Conservation (phyloP, 1,284 basidiomycete species). For the Cryptococcus sp. region DNA sequence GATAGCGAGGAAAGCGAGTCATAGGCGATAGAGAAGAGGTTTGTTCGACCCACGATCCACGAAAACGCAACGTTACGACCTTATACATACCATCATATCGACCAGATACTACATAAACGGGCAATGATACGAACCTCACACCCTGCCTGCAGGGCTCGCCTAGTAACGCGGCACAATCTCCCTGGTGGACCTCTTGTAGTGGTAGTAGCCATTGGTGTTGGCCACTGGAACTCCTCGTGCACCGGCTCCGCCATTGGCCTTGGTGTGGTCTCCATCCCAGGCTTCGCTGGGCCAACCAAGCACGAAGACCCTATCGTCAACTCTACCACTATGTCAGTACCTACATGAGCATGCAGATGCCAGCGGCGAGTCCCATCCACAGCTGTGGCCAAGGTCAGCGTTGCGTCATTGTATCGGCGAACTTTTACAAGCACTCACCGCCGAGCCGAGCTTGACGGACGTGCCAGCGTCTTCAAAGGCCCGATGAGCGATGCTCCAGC, state of each 20-base stretch:
- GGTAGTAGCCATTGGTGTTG: slow-evolving; percentile 45
- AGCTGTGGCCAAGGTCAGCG: slow-evolving; percentile 24
- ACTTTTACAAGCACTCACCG: slow-evolving; percentile 19
- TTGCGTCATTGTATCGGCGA: background rate
- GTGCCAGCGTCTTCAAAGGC: slow-evolving; percentile 29
- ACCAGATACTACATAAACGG: too few relatives aligned
- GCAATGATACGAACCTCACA: too few relatives aligned
- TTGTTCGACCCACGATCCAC: too few relatives aligned
- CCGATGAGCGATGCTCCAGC: slow-evolving; percentile 47
- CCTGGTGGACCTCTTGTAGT: slow-evolving; percentile 49
- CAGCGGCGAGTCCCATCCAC: slow-evolving; percentile 48
- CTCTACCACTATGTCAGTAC: slow-evolving; percentile 9
- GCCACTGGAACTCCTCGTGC: slow-evolving; percentile 31
- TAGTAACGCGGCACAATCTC: slow-evolving; percentile 40
- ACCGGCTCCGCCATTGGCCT: slow-evolving; percentile 26
- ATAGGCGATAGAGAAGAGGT: background rate
- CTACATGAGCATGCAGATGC: slow-evolving; percentile 39
- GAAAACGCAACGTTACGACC: too few relatives aligned
- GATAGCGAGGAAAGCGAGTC: background rate
- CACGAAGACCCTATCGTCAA: slow-evolving; percentile 26
- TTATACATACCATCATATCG: too few relatives aligned
- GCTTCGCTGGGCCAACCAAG: slow-evolving; percentile 46
- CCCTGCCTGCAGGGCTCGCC: background rate
- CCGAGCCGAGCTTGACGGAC: slow-evolving; percentile 36
- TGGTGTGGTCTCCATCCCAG: slow-evolving; percentile 36